Percentiles rank a stretch among this genome's conserved stretches.
phyloP scores from a whole-genome alignment of 2,329 filamentous ascomycete genomes.

The Aureobasidium sp. region DNA sequence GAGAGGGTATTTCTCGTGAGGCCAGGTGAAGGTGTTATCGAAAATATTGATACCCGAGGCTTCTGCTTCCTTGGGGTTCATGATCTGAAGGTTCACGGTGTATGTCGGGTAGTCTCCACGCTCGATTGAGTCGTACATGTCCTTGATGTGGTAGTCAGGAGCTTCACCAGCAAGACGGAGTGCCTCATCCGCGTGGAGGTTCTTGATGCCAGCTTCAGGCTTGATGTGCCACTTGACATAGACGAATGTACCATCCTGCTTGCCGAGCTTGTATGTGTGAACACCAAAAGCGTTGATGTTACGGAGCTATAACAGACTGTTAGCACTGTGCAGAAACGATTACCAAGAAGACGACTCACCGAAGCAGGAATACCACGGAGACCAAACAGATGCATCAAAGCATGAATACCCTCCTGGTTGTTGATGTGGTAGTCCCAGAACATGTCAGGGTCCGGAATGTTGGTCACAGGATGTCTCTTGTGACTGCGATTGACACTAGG shows the following conservation, averaged over 20 bases:
- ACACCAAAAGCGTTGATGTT: constrained; percentile 41
- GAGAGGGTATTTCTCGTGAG: constrained; percentile 43
- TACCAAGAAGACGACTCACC: not conserved
- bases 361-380: constrained; percentile 40
- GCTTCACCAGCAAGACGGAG: constrained; percentile 28
- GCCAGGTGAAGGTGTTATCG: constrained; percentile 50
- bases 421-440: constrained; percentile 31
- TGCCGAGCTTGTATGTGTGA: constrained; percentile 36
- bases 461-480: constrained; percentile 27
- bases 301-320: constrained; percentile 22
- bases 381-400: constrained; percentile 45
- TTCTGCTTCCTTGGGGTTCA: constrained; percentile 45
- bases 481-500: constrained; percentile 32
- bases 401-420: constrained; percentile 43
- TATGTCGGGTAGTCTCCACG: constrained; percentile 40
- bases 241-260: constrained; percentile 38
- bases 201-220: constrained; percentile 40
- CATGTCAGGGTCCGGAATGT: constrained; percentile 28
- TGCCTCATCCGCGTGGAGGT: constrained; percentile 33
- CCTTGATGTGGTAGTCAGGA: constrained; percentile 31
- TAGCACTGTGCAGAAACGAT: not conserved
- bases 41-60: constrained; percentile 44
- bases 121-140: constrained; percentile 39
- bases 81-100: constrained; percentile 48
- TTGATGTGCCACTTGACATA: constrained; percentile 46